These are phyloP conservation scores for Lactarius akahatsu DNA, from an alignment of 768 basidiomycete genomes.

Conservation along the genomic window DNA sequence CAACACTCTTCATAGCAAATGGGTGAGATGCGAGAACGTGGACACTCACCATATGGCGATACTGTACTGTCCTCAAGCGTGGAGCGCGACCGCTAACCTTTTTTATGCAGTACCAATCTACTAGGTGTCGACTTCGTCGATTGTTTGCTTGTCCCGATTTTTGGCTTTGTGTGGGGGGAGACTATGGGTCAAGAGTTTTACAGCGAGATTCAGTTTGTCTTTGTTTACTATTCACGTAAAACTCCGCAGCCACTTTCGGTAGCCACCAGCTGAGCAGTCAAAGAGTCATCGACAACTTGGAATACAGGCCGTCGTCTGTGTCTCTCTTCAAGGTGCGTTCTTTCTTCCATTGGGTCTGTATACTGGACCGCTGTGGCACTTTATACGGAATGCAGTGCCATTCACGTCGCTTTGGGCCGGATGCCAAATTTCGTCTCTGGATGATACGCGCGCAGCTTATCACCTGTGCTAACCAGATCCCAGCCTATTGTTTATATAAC, in stretches of 20 bases:
- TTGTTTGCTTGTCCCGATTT: no score
- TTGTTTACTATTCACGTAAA: not conserved
- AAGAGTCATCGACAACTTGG: conserved; percentile 9
- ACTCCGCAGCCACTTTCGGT: conserved; percentile 16
- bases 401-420: conserved; percentile 20
- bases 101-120: not conserved
- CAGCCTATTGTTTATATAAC: conserved; percentile 15
- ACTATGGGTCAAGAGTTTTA: no score
- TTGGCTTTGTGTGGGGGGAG: no score
- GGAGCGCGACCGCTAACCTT: not conserved
- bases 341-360: not conserved
- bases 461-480: conserved; percentile 15
- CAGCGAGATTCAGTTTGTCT: no score
- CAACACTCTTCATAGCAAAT: conserved; percentile 76
- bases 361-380: not conserved
- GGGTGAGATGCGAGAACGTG: conserved; percentile 14
- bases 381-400: not conserved
- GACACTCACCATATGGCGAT: conserved; percentile 16
- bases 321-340: conserved; percentile 17
- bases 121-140: no score
- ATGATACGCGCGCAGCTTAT: conserved; percentile 19
- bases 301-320: not conserved
- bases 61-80: not conserved
- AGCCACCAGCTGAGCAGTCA: not conserved
- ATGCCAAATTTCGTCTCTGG: conserved; percentile 15